Evolutionary conservation across 352 stramenopile species (phyloP).

Genomic region (Phytophthora podocarpi): DNA sequence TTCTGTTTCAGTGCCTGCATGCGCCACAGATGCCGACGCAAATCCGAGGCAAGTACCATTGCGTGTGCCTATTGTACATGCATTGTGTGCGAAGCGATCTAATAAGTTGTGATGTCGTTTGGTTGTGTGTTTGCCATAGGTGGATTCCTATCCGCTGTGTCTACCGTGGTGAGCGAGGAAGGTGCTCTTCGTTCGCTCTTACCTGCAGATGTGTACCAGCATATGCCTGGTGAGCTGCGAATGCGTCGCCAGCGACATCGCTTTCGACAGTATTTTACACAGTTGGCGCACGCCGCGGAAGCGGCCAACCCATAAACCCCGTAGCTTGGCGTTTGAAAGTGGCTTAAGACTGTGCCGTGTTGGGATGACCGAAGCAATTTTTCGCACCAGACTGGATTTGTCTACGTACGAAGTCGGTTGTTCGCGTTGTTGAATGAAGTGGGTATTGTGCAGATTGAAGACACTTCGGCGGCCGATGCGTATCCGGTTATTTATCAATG

Average conservation of each 20-base stretch:
- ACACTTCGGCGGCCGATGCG: no score
- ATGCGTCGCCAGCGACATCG: constrained; percentile 51
- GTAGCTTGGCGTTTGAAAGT: no score
- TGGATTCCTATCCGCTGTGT: constrained; percentile 52
- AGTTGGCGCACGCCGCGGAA: constrained; percentile 18
- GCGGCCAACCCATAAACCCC: background rate
- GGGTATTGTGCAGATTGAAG: no score
- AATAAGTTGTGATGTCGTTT: background rate
- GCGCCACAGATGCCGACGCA: constrained; percentile 51
- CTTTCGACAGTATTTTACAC: constrained; percentile 60
- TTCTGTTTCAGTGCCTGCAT: constrained; percentile 77
- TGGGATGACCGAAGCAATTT: no score
- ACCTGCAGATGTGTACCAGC: constrained; percentile 33
- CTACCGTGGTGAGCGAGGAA: constrained; percentile 32
- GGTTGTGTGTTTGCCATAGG: constrained; percentile 23
- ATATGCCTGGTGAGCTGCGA: constrained; percentile 43
- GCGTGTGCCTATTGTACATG: background rate
- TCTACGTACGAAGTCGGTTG: background rate
- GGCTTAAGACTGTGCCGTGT: background rate
- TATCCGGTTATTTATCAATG: no score
- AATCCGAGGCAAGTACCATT: constrained; percentile 39
- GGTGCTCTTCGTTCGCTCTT: constrained; percentile 35
- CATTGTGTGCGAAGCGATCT: background rate
- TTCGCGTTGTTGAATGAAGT: no score
- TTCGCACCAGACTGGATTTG: background rate